Percentiles rank a stretch among this genome's conserved stretches.
phyloP scores from a whole-genome alignment of 306 rosid genomes.

The Delonix regia region DNA sequence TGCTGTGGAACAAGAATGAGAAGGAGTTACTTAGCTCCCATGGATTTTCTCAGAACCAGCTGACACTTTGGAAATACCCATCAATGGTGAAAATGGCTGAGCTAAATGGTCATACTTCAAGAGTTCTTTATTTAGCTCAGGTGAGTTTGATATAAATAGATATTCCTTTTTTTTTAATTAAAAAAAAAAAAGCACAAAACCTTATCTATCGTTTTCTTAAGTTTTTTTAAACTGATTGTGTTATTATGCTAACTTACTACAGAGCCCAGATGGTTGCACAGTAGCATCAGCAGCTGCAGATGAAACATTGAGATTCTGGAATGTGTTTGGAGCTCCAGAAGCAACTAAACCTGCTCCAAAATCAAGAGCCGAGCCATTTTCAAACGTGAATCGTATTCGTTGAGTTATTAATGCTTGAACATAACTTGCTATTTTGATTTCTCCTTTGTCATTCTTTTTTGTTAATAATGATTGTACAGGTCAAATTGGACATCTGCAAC shows the following conservation, averaged over 20 bases:
- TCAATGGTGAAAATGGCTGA: conserved; percentile 72
- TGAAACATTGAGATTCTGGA: conserved; percentile 42
- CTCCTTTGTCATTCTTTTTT: background rate
- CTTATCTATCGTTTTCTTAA: too few relatives aligned
- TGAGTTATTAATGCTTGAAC: background rate
- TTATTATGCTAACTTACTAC: background rate
- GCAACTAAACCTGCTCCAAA: conserved; percentile 34
- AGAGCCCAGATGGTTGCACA: conserved; percentile 44
- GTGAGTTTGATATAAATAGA: background rate
- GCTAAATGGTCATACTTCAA: conserved; percentile 70
- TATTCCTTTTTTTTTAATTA: background rate
- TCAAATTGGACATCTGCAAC: too few relatives aligned
- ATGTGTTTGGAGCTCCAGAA: conserved; percentile 41
- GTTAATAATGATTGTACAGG: background rate
- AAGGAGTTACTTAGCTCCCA: conserved; percentile 72
- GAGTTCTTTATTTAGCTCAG: conserved; percentile 66
- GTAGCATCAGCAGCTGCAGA: conserved; percentile 51
- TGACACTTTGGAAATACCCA: conserved; percentile 73
- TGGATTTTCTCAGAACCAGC: conserved; percentile 61
- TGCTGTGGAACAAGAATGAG: conserved; percentile 74
- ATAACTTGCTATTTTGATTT: background rate
- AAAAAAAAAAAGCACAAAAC: background rate
- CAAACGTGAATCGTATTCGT: conserved; percentile 31
- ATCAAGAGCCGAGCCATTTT: conserved; percentile 29
- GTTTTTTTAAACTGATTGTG: background rate